These are phyloP conservation scores for Panus rudis DNA, from an alignment of 768 basidiomycete species.

Conservation along the genomic window DNA sequence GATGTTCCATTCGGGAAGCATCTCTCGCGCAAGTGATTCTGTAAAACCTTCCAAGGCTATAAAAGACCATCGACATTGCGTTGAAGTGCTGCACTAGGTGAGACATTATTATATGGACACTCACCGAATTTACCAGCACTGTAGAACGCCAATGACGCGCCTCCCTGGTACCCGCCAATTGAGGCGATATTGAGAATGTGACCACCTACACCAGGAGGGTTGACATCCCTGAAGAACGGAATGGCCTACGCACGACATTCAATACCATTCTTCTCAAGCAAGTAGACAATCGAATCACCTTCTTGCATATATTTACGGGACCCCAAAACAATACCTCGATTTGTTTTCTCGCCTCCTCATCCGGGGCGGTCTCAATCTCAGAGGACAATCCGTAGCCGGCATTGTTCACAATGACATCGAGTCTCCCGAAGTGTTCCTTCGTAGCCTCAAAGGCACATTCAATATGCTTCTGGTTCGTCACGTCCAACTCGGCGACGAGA, in stretches of 20 bases:
- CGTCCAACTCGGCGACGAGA: conserved; percentile 26
- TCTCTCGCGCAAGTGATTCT: conserved; percentile 15
- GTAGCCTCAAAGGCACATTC: conserved; percentile 6
- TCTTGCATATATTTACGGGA: conserved; percentile 30
- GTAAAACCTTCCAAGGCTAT: conserved; percentile 16
- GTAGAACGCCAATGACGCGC: conserved; percentile 26
- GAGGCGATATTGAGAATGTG: conserved; percentile 28
- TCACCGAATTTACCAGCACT: conserved; percentile 31
- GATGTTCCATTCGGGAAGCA: conserved; percentile 17
- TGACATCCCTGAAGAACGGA: conserved; percentile 12
- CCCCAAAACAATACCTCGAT: conserved; percentile 43
- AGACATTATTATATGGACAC: conserved; percentile 3
- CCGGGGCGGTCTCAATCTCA: conserved; percentile 30
- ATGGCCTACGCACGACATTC: conserved; percentile 6
- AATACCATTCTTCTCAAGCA: not conserved
- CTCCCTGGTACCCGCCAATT: conserved; percentile 26
- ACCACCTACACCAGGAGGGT: conserved; percentile 12
- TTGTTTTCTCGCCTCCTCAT: conserved; percentile 26
- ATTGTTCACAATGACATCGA: conserved; percentile 27
- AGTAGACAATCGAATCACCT: conserved; percentile 19
- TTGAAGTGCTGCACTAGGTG: too few relatives aligned
- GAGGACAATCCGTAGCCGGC: conserved; percentile 16
- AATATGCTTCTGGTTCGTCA: conserved; percentile 18
- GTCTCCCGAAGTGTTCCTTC: conserved; percentile 17
- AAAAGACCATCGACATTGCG: not conserved